Percentiles rank a stretch among this genome's conserved stretches.
Conservation (phyloP, 1,284 basidiomycete genomes). For the Ceraceosorus guamensis region DNA sequence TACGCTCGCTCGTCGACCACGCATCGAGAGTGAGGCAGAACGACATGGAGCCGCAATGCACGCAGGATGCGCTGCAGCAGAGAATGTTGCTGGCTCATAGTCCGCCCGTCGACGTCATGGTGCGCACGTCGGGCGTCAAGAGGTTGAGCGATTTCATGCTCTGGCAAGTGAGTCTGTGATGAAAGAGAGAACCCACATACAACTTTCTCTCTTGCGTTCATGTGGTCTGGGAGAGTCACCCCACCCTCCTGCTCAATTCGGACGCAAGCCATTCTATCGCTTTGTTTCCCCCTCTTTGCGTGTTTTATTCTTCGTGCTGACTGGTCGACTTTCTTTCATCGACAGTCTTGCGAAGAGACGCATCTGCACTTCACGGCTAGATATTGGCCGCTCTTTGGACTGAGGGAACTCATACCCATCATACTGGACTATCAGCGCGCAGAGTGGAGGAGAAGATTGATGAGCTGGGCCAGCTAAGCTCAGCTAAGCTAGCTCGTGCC, state of each 20-base stretch:
- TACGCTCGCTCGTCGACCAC: slow-evolving; percentile 2
- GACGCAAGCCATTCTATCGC: too few species aligned
- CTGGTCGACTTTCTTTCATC: too few species aligned
- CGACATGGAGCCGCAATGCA: too few species aligned
- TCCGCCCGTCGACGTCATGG: slow-evolving; percentile 78
- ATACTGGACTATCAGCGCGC: slow-evolving; percentile 71
- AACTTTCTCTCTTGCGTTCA: too few species aligned
- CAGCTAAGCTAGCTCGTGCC: too few species aligned
- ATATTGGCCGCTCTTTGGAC: slow-evolving; percentile 92
- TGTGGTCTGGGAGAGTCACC: too few species aligned
- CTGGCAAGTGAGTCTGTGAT: slow-evolving; percentile 67
- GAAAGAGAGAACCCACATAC: too few species aligned
- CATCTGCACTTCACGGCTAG: slow-evolving; percentile 84
- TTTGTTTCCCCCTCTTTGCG: too few species aligned
- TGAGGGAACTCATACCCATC: slow-evolving; percentile 77
- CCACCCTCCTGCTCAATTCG: slow-evolving; percentile 1
- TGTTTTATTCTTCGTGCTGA: too few species aligned
- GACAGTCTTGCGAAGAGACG: slow-evolving; percentile 69
- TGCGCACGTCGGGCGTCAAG: slow-evolving; percentile 85
- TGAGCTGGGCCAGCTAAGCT: not conserved
- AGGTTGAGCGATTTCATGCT: slow-evolving; percentile 85
- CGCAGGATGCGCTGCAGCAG: slow-evolving; percentile 16
- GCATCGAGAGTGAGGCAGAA: not conserved
- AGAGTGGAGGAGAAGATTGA: not conserved
- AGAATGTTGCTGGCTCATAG: slow-evolving; percentile 56